phyloP scores from a whole-genome alignment of 345 rosid species.

The Salix brachista region DNA sequence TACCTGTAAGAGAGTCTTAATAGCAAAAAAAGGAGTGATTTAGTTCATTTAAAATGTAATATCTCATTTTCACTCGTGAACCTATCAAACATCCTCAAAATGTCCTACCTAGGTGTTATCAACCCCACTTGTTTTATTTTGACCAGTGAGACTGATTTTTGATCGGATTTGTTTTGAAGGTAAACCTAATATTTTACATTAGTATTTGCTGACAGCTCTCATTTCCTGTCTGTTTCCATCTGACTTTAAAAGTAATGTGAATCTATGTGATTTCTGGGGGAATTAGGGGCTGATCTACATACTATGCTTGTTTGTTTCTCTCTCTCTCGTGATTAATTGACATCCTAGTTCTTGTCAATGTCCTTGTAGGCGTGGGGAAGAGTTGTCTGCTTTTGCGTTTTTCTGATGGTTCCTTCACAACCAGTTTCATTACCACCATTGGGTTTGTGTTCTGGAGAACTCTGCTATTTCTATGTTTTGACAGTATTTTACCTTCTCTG shows the following conservation, averaged over 20 bases:
- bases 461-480: background rate
- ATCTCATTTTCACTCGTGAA: background rate
- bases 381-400: constrained; percentile 86
- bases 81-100: background rate
- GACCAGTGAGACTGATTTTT: background rate
- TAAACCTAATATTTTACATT: background rate
- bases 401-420: constrained; percentile 87
- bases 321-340: background rate
- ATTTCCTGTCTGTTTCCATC: background rate
- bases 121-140: background rate
- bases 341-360: background rate
- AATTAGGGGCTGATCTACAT: background rate
- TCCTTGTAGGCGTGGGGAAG: constrained; percentile 76
- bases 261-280: background rate
- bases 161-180: background rate
- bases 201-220: background rate
- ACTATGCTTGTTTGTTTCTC: background rate
- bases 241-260: background rate
- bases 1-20: background rate
- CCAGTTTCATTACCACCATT: constrained; percentile 86
- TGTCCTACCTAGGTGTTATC: background rate
- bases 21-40: background rate
- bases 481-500: background rate
- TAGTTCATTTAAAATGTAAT: background rate
- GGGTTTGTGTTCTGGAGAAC: constrained; percentile 42